Percentiles rank a stretch among this genome's conserved stretches.
Evolutionary conservation across 148 eudicot genomes (phyloP).

Genomic region (Rhododendron ferrugineum): DNA sequence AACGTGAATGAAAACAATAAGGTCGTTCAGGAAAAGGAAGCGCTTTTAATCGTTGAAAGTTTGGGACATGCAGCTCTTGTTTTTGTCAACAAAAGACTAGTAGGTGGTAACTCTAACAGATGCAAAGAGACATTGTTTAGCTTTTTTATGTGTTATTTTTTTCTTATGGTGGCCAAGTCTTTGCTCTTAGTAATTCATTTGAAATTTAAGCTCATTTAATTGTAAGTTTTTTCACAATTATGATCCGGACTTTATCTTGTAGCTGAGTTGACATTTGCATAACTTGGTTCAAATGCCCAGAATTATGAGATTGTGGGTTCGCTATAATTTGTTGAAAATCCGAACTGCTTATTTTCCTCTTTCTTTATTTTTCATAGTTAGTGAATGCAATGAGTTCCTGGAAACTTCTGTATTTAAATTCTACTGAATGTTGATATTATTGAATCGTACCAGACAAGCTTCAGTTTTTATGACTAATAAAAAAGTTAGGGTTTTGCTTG

Average conservation of each 20-base stretch:
- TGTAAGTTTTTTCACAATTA: too few relatives aligned
- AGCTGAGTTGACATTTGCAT: neutral
- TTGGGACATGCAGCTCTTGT: constrained; percentile 53
- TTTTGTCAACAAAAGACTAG: constrained; percentile 37
- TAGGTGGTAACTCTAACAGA: constrained; percentile 23
- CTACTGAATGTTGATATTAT: neutral
- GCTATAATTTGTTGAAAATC: neutral
- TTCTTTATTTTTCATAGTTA: neutral
- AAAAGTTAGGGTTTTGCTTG: too few relatives aligned
- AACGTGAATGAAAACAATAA: constrained; percentile 19
- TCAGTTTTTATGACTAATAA: neutral
- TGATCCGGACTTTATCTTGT: neutral
- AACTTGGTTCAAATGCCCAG: neutral
- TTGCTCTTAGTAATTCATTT: neutral
- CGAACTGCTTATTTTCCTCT: neutral
- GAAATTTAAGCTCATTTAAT: neutral
- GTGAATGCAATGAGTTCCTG: neutral
- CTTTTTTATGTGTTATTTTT: neutral
- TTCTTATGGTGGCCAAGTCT: neutral
- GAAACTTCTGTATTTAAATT: neutral
- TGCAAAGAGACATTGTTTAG: neutral
- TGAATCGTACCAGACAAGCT: neutral
- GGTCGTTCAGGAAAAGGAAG: constrained; percentile 20
- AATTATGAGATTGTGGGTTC: neutral
- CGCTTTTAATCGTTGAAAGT: constrained; percentile 27